Evolutionary conservation across 495 filamentous ascomycete genomes (phyloP).

Genomic region (Annulohypoxylon stygium): DNA sequence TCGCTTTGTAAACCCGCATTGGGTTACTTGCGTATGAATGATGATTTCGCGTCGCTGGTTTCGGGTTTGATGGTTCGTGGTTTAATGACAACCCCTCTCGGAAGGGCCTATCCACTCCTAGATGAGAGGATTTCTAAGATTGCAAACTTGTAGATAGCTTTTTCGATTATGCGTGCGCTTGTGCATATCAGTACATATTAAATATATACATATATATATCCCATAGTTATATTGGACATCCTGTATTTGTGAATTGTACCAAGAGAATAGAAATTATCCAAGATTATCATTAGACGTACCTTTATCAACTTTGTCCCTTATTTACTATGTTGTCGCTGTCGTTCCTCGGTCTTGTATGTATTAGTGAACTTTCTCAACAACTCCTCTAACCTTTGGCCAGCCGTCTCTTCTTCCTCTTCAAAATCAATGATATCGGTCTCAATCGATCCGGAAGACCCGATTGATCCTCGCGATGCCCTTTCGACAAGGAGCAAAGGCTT

Average conservation of each 20-base stretch:
- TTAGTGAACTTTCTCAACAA: constrained; percentile 33
- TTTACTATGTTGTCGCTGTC: not conserved
- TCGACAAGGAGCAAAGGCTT: no score
- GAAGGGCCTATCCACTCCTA: constrained; percentile 20
- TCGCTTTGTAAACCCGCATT: constrained; percentile 41
- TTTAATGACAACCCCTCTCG: constrained; percentile 19
- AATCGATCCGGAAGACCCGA: no score
- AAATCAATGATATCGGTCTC: constrained; percentile 32
- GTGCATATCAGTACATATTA: constrained; percentile 33
- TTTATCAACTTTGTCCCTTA: not conserved
- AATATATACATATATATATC: constrained; percentile 25
- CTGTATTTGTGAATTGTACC: not conserved
- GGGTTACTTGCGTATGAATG: constrained; percentile 6
- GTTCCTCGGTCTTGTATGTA: constrained; percentile 2
- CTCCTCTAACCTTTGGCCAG: constrained; percentile 5
- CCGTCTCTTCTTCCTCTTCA: constrained; percentile 30
- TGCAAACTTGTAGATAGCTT: constrained; percentile 38
- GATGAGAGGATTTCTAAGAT: constrained; percentile 15
- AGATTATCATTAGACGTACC: not conserved
- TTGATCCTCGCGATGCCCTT: no score
- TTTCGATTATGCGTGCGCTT: constrained; percentile 33
- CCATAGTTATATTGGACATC: not conserved
- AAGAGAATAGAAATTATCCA: not conserved
- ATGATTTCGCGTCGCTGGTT: constrained; percentile 13
- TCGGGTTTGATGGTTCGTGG: constrained; percentile 11